Evolutionary conservation across 2,329 filamentous ascomycete species (phyloP), one percentile per base, ranked within the genome.

Genomic region (Seiridium unicorne): DNA sequence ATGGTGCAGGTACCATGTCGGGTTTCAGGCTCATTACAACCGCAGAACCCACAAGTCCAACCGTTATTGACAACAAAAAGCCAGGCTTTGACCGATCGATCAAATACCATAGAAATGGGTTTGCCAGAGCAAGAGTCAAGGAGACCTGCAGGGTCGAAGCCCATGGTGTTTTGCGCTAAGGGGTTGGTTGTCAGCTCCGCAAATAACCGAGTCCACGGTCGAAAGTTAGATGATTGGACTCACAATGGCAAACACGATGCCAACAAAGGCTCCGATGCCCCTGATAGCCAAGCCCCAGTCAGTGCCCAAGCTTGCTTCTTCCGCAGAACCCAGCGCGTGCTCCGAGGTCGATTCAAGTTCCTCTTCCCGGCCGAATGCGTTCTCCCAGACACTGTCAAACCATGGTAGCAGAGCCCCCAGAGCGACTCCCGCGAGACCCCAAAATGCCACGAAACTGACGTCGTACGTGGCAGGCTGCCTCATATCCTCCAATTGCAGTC

Each of bases 101-200:
- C 32, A 98, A 82, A 76, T 96, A 99, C 95, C 95, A 99, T 18
- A 99, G 80, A 8, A 95, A 90, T 1, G 95, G 94, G 72, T 98
- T 98, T 26, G 90, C 92, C 61, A 98, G 86, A 31, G 93, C 91
- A 54, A 99, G 87, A 1, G 93, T 95, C 34, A 96, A 76, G 1
- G 93, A 96, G 26, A 96, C 88, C 75, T 99, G 95, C n/a, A 97
- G 86, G 1, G 93, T 95, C 7, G 93, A 97, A 68, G 93, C 85
- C 95, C 95, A 99, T 1, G 92, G 91, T 8, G 97, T 85, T 74
- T 91, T 92, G 65, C 95, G 89, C 92, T 96, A 68, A 53, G 53
- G 44, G 58, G 5, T 32, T 53, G 51, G 38, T 34, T 56, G 62
- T 65, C 32, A 47, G 51, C 35, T 11, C 18, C 3, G 35, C 26